Conservation (phyloP, 2,329 filamentous ascomycete species). For the Rachicladosporium sp. region DNA sequence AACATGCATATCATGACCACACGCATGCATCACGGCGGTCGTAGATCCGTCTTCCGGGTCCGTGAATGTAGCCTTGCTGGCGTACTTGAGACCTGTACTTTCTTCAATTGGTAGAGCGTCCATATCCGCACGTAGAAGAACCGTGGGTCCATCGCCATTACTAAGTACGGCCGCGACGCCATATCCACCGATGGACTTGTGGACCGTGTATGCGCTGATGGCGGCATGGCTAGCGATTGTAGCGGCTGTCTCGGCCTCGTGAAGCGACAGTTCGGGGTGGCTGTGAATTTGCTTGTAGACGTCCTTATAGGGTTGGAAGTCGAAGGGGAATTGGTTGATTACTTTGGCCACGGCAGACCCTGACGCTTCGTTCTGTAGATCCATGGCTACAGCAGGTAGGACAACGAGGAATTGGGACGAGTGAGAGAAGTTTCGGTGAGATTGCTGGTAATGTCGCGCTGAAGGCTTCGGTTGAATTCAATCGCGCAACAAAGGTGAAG, state of each 20-base stretch:
- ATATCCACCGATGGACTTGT: not conserved
- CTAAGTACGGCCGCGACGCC: not conserved
- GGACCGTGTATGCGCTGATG: not conserved
- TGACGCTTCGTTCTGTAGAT: too few species aligned
- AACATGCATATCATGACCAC: slow-evolving; percentile 56
- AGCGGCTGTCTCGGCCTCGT: slow-evolving; percentile 42
- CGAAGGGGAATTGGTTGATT: too few species aligned
- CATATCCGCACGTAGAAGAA: slow-evolving; percentile 50
- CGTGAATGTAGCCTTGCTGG: slow-evolving; percentile 33
- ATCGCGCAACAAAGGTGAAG: too few species aligned
- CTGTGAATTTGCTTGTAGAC: slow-evolving; percentile 46
- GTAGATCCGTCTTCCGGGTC: slow-evolving; percentile 34
- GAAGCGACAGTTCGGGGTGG: slow-evolving; percentile 46
- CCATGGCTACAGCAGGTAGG: too few species aligned
- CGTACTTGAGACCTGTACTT: slow-evolving; percentile 42
- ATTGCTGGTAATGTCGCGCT: too few species aligned
- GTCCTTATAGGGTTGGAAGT: too few species aligned
- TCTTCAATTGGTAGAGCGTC: slow-evolving; percentile 49
- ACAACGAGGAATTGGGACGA: too few species aligned
- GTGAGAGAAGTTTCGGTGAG: too few species aligned
- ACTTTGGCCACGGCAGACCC: too few species aligned
- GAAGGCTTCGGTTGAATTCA: too few species aligned
- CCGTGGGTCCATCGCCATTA: slow-evolving; percentile 43
- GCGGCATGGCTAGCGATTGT: not conserved
- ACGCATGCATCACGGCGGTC: slow-evolving; percentile 54